These are phyloP conservation scores for Euphorbia neoarborescens DNA, from an alignment of 441 rosid genomes.

Conservation along the genomic window DNA sequence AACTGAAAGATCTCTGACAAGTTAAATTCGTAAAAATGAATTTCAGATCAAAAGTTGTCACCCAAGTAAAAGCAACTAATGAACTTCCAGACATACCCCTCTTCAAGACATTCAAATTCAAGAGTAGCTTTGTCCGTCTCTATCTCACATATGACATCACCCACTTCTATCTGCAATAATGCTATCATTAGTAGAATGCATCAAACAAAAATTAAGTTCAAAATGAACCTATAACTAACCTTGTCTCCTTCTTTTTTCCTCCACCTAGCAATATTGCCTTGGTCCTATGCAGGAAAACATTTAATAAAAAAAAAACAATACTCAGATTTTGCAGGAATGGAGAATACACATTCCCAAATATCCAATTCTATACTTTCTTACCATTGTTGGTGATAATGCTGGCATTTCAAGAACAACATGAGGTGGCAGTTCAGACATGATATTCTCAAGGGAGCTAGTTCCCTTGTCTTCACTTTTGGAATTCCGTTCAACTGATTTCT, in stretches of 20 bases:
- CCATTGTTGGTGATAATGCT: slow-evolving; percentile 98
- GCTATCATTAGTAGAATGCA: slow-evolving; percentile 16
- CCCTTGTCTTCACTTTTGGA: slow-evolving; percentile 34
- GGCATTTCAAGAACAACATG: slow-evolving; percentile 84
- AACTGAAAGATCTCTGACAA: not conserved
- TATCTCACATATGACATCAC: slow-evolving; percentile 90
- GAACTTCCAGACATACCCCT: slow-evolving; percentile 50
- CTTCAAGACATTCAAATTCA: slow-evolving; percentile 93
- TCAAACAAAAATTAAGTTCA: slow-evolving; percentile 8
- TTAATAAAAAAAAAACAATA: slow-evolving; percentile 18
- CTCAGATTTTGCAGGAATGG: slow-evolving; percentile 18
- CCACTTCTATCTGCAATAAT: slow-evolving; percentile 78
- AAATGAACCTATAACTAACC: slow-evolving; percentile 37
- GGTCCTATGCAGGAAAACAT: slow-evolving; percentile 48
- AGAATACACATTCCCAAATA: slow-evolving; percentile 19
- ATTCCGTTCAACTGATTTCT: slow-evolving; percentile 36
- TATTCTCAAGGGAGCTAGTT: slow-evolving; percentile 32
- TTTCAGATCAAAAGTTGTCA: not conserved
- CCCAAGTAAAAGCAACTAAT: not conserved
- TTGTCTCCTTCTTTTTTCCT: slow-evolving; percentile 92
- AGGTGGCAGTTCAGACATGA: slow-evolving; percentile 61
- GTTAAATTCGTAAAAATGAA: not conserved
- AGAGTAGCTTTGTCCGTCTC: slow-evolving; percentile 98
- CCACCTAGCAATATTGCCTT: slow-evolving; percentile 86
- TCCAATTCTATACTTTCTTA: slow-evolving; percentile 25